These are phyloP conservation scores for Wickerhamiella bombiphila DNA, from an alignment of 805 yeast species.

Conservation along the genomic window DNA sequence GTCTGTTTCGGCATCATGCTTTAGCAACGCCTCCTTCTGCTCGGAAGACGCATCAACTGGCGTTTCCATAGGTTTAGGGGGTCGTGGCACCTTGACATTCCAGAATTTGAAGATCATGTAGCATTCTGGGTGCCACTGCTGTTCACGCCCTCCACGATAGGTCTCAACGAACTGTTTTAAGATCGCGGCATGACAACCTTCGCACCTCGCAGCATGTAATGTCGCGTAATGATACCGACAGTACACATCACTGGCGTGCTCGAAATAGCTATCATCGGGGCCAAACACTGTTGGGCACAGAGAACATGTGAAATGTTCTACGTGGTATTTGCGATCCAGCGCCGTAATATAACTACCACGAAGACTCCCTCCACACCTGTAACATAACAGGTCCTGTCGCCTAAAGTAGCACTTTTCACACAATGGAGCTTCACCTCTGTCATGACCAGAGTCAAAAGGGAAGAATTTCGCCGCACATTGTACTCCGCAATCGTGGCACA, in stretches of 20 bases:
- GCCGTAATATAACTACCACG: conserved; percentile 92
- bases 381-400: conserved; percentile 72
- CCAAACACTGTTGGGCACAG: conserved; percentile 79
- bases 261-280: conserved; percentile 81
- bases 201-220: conserved; percentile 73
- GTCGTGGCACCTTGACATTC: conserved; percentile 58
- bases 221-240: conserved; percentile 91
- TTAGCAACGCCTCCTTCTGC: neutral
- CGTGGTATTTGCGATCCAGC: conserved; percentile 77
- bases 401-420: conserved; percentile 91
- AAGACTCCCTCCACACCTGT: conserved; percentile 68
- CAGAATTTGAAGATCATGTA: conserved; percentile 95
- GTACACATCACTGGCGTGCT: conserved; percentile 65
- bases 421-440: conserved; percentile 31
- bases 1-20: conserved; percentile 51
- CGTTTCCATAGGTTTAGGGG: neutral
- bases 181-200: conserved; percentile 84
- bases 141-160: conserved; percentile 76
- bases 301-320: conserved; percentile 88
- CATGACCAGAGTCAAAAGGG: conserved; percentile 54
- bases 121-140: conserved; percentile 99
- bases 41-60: neutral
- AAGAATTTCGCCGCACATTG: conserved; percentile 80
- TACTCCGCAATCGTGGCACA: conserved; percentile 69
- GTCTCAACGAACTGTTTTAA: conserved; percentile 89